Evolutionary conservation across 1,284 basidiomycete species (phyloP).

Genomic region (Ustilago cynodontis): DNA sequence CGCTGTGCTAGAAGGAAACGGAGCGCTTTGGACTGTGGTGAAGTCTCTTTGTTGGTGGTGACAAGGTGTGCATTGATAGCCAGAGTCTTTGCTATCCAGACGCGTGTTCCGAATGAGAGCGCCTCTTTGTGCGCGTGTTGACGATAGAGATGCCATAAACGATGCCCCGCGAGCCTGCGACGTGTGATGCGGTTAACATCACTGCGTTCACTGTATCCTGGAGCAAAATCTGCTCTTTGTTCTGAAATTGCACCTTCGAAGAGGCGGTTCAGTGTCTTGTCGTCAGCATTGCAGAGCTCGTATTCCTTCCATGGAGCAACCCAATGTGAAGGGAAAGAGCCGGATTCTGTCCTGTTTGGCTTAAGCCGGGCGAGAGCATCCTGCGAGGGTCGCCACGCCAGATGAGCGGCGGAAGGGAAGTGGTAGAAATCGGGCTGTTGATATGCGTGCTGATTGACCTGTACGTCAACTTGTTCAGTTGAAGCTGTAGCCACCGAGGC

Average conservation of each 20-base stretch:
- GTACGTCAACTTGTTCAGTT: neutral
- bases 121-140: slow-evolving; percentile 28
- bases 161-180: slow-evolving; percentile 20
- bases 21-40: slow-evolving; percentile 19
- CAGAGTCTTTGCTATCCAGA: slow-evolving; percentile 19
- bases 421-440: neutral
- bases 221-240: slow-evolving; percentile 2
- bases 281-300: neutral
- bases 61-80: slow-evolving; percentile 6
- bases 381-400: neutral
- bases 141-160: slow-evolving; percentile 28
- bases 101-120: slow-evolving; percentile 10
- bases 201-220: slow-evolving; percentile 5
- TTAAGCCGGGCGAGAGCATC: neutral
- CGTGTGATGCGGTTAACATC: slow-evolving; percentile 17
- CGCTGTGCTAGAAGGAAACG: slow-evolving; percentile 28
- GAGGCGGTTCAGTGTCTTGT: neutral
- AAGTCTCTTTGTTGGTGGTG: slow-evolving; percentile 21
- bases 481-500: slow-evolving; percentile 24
- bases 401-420: neutral
- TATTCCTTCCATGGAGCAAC: slow-evolving; percentile 10
- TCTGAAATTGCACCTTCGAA: slow-evolving; percentile 9
- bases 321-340: slow-evolving; percentile 18
- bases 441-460: slow-evolving; percentile 4
- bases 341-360: neutral